These are phyloP conservation scores for Colletotrichum echinochloae DNA, from an alignment of 2,329 filamentous ascomycete genomes.

Conservation along the genomic window DNA sequence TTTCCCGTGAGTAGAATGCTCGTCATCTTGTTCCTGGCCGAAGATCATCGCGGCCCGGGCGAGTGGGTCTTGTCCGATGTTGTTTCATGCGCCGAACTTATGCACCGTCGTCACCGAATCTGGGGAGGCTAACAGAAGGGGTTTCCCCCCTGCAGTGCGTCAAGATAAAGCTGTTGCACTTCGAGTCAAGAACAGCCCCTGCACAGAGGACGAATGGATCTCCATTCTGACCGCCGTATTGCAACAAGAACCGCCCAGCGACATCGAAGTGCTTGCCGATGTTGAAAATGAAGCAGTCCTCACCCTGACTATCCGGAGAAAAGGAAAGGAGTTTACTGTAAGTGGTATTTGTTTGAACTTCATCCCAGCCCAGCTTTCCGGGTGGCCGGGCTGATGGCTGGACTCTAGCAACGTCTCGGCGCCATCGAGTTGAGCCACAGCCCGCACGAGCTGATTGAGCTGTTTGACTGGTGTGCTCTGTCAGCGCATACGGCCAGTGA, in stretches of 20 bases:
- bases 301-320: slow-evolving; percentile 73
- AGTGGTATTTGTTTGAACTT: slow-evolving; percentile 44
- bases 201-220: slow-evolving; percentile 75
- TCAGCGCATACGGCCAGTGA: slow-evolving; percentile 63
- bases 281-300: slow-evolving; percentile 65
- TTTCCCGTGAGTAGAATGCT: slow-evolving; percentile 63
- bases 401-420: slow-evolving; percentile 74
- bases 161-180: slow-evolving; percentile 66
- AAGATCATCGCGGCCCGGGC: slow-evolving; percentile 38
- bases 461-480: slow-evolving; percentile 77
- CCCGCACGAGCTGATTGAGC: slow-evolving; percentile 69
- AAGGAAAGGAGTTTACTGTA: slow-evolving; percentile 77
- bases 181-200: slow-evolving; percentile 65
- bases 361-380: slow-evolving; percentile 33
- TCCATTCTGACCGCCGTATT: slow-evolving; percentile 69
- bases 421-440: slow-evolving; percentile 68
- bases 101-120: slow-evolving; percentile 12
- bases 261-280: slow-evolving; percentile 71
- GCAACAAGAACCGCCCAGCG: slow-evolving; percentile 61
- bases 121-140: slow-evolving; percentile 21
- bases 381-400: slow-evolving; percentile 27
- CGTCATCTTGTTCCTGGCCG: slow-evolving; percentile 34
- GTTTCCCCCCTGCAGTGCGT: slow-evolving; percentile 40
- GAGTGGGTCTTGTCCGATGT: slow-evolving; percentile 31
- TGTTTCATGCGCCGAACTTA: slow-evolving; percentile 43